Percentiles rank a stretch among this genome's conserved stretches.
Conservation (phyloP, 306 rosid genomes). For the Hippophae rhamnoides region DNA sequence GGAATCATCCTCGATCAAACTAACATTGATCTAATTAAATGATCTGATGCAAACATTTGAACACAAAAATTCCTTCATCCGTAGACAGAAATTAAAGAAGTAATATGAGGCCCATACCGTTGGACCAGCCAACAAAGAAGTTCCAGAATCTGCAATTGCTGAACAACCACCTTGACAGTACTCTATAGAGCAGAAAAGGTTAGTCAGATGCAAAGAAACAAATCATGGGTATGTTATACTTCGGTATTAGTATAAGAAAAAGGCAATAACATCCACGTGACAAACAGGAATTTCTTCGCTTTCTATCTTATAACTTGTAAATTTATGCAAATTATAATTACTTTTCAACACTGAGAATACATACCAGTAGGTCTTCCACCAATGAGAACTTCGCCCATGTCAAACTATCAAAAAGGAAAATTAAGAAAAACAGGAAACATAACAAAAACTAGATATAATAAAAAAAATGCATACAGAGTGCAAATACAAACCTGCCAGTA, state of each 20-base stretch:
- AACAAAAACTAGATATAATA: no score
- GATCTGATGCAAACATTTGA: no score
- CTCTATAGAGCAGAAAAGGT: slow-evolving; percentile 39
- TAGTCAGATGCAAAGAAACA: slow-evolving; percentile 12
- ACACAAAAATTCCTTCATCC: no score
- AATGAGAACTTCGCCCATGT: slow-evolving; percentile 78
- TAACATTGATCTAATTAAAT: no score
- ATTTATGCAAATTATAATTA: neutral
- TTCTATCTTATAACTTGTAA: neutral
- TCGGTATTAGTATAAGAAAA: no score
- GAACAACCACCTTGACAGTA: slow-evolving; percentile 63
- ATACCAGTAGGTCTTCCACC: slow-evolving; percentile 70
- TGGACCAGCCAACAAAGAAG: slow-evolving; percentile 76
- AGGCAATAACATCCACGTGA: no score
- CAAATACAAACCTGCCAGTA: slow-evolving; percentile 79
- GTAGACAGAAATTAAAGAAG: no score
- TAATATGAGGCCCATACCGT: slow-evolving; percentile 26
- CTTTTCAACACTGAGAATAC: slow-evolving; percentile 2
- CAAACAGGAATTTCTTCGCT: neutral
- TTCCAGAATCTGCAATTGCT: slow-evolving; percentile 83
- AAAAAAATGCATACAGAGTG: neutral
- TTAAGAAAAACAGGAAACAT: slow-evolving; percentile 3
- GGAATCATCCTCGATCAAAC: no score
- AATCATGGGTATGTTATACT: no score
- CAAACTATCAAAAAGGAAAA: slow-evolving; percentile 38